Evolutionary conservation across 345 rosid species (phyloP).

Genomic region (Eutrema japonicum): DNA sequence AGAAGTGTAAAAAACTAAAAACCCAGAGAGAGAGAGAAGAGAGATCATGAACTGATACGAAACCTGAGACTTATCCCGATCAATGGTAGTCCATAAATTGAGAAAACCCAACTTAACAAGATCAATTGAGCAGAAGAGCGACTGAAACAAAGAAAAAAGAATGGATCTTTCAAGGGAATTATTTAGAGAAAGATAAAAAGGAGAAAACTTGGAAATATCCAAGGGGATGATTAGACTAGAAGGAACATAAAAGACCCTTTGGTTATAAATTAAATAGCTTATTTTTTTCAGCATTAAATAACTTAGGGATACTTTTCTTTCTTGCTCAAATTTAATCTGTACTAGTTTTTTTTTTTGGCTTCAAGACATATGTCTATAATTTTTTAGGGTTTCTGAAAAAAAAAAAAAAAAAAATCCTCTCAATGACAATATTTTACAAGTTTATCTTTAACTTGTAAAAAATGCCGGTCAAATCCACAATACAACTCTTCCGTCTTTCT

Average conservation of each 20-base stretch:
- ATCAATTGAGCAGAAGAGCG: constrained; percentile 44
- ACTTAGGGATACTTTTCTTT: neutral
- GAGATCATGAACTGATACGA: constrained; percentile 27
- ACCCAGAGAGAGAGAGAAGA: constrained; percentile 12
- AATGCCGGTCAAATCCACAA: too few relatives aligned
- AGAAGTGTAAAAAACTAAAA: neutral
- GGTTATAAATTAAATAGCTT: neutral
- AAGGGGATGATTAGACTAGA: constrained; percentile 29
- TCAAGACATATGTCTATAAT: neutral
- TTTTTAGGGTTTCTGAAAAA: neutral
- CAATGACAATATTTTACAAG: too few relatives aligned
- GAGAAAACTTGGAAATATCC: neutral
- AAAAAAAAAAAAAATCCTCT: too few relatives aligned
- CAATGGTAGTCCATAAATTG: constrained; percentile 48
- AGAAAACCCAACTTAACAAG: constrained; percentile 28
- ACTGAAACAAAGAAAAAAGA: constrained; percentile 27
- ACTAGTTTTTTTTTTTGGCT: neutral
- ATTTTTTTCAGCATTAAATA: neutral
- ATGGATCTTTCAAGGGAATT: neutral
- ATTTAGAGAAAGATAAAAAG: neutral
- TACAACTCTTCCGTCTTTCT: too few relatives aligned
- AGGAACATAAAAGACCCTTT: constrained; percentile 24
- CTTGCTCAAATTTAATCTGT: neutral
- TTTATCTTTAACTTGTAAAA: too few relatives aligned
- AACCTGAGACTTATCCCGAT: constrained; percentile 53